Conservation (phyloP, 1,284 basidiomycete species). For the Marasmius fiardii region DNA sequence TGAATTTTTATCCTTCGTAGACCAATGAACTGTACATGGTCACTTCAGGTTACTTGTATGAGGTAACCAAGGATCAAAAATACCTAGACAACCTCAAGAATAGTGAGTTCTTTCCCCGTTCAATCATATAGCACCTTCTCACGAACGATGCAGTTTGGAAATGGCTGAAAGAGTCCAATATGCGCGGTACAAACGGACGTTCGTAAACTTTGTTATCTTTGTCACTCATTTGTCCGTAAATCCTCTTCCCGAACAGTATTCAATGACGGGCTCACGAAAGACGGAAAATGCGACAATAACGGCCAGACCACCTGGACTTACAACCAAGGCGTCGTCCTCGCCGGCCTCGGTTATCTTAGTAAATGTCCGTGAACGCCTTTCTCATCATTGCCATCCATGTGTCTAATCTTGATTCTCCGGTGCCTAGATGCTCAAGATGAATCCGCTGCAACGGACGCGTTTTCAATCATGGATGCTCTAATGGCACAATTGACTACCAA, state of each 20-base stretch:
- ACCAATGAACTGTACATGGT: slow-evolving; percentile 21
- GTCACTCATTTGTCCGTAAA: neutral
- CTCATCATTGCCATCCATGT: no score
- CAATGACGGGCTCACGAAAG: slow-evolving; percentile 19
- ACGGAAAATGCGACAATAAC: slow-evolving; percentile 18
- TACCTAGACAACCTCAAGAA: slow-evolving; percentile 16
- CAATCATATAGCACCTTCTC: neutral
- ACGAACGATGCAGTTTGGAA: slow-evolving; percentile 12
- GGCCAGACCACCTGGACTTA: slow-evolving; percentile 16
- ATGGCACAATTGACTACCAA: slow-evolving; percentile 15
- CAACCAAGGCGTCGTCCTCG: slow-evolving; percentile 17
- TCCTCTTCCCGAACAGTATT: slow-evolving; percentile 12
- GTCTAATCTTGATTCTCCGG: neutral
- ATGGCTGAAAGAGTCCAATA: slow-evolving; percentile 16
- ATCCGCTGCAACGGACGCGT: slow-evolving; percentile 14
- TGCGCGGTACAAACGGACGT: slow-evolving; percentile 19
- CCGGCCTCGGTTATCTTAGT: slow-evolving; percentile 17
- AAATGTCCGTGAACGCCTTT: slow-evolving; percentile 12
- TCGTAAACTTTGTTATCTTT: neutral
- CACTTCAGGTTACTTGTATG: slow-evolving; percentile 18
- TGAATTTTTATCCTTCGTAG: neutral
- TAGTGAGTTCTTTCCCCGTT: slow-evolving; percentile 11
- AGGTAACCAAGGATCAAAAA: slow-evolving; percentile 16
- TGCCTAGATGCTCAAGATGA: slow-evolving; percentile 14
- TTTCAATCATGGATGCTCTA: slow-evolving; percentile 16